phyloP scores from a whole-genome alignment of 2,329 filamentous ascomycete species.

The Clarireedia homoeocarpa region DNA sequence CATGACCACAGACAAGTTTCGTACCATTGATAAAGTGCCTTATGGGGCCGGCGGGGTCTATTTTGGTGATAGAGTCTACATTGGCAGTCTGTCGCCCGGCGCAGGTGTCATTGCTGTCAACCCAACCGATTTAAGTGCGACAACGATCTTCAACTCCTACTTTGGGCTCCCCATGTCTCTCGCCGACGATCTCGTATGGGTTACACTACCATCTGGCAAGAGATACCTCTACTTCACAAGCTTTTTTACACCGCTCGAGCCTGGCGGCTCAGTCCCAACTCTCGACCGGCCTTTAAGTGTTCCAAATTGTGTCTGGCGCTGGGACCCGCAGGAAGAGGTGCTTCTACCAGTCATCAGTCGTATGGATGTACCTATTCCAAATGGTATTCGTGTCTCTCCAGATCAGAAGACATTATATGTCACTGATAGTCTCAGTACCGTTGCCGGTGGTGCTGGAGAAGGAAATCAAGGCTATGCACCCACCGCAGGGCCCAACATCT shows the following conservation, averaged over 20 bases:
- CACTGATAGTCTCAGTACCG: not conserved
- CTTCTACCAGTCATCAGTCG: not conserved
- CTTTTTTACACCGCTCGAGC: not conserved
- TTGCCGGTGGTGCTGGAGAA: not conserved
- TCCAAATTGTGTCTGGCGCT: constrained; percentile 3
- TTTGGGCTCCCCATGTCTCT: not conserved
- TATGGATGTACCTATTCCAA: not conserved
- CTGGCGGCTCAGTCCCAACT: not conserved
- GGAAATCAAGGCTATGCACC: not conserved
- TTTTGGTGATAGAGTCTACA: not conserved
- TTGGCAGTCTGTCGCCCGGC: not conserved
- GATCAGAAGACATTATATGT: not conserved
- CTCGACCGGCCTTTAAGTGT: not conserved
- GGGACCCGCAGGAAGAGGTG: not conserved
- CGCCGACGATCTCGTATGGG: not conserved
- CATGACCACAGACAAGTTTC: too few species aligned
- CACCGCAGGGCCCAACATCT: not conserved
- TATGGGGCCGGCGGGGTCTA: not conserved
- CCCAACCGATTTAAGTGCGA: not conserved
- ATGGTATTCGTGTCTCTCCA: not conserved
- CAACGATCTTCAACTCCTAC: not conserved
- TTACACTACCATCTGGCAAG: not conserved
- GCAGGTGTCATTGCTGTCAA: not conserved
- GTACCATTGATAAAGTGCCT: too few species aligned
- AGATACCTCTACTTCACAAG: not conserved